A percentile compares a stretch with the other conserved stretches of the same genome.
Evolutionary conservation across 2,329 filamentous ascomycete species (phyloP).

Genomic region (Chlorencoelia australis): DNA sequence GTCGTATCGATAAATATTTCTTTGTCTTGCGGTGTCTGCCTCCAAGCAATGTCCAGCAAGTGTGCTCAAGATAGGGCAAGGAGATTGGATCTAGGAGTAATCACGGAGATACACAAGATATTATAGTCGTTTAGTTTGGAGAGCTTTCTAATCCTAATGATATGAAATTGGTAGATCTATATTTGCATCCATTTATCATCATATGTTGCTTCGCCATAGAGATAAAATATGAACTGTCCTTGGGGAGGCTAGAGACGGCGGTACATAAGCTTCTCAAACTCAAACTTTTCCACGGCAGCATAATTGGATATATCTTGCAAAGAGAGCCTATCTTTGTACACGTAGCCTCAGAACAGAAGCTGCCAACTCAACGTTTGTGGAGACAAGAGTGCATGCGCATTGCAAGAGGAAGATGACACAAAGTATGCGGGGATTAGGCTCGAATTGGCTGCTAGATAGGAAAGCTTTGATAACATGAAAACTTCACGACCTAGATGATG

Average conservation of each 20-base stretch:
- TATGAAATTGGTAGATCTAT: too few species aligned
- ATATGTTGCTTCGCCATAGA: too few species aligned
- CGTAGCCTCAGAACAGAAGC: conserved; percentile 1
- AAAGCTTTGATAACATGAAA: conserved; percentile 2
- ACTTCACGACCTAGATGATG: conserved; percentile 3
- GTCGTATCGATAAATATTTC: conserved; percentile 12
- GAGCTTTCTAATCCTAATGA: too few species aligned
- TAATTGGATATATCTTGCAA: not conserved
- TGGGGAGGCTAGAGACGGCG: too few species aligned
- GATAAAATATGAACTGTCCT: too few species aligned
- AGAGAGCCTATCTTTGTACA: not conserved
- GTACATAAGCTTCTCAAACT: too few species aligned
- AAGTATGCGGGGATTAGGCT: not conserved
- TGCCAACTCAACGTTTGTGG: not conserved
- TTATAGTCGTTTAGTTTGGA: too few species aligned
- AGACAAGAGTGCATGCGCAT: not conserved
- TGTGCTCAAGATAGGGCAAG: conserved; percentile 8
- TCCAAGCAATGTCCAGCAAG: conserved; percentile 6
- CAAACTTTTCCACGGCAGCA: conserved; percentile 1
- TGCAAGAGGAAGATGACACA: not conserved
- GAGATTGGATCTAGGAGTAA: conserved; percentile 10
- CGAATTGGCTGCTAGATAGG: not conserved
- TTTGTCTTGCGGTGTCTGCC: conserved; percentile 8
- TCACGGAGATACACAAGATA: conserved; percentile 8
- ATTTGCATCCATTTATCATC: too few species aligned